phyloP scores from a whole-genome alignment of 495 filamentous ascomycete species.

The Hapsidospora chrysogenum region DNA sequence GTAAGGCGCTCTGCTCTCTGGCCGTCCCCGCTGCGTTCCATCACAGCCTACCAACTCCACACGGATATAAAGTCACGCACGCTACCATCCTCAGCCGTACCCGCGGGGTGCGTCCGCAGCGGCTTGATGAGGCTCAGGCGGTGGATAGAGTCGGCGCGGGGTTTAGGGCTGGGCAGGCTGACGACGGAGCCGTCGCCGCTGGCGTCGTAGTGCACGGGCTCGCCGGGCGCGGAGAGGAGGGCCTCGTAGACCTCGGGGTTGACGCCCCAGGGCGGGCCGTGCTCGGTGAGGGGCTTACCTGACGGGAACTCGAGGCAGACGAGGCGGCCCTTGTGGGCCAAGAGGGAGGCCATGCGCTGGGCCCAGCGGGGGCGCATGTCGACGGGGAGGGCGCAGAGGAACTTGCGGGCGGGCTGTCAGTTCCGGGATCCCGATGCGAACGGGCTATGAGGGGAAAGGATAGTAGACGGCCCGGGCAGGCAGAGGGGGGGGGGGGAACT shows the following conservation, averaged over 20 bases:
- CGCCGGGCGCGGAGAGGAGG: constrained; percentile 48
- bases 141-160: constrained; percentile 30
- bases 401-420: constrained; percentile 26
- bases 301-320: constrained; percentile 74
- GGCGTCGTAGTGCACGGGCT: constrained; percentile 42
- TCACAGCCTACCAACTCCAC: constrained; percentile 20
- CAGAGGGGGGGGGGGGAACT: too few species aligned
- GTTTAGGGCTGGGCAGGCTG: constrained; percentile 20
- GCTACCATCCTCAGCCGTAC: constrained; percentile 26
- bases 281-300: constrained; percentile 40
- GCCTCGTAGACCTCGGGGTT: constrained; percentile 46
- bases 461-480: too few species aligned
- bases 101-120: constrained; percentile 46
- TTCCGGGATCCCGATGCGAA: not conserved
- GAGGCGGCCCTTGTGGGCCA: constrained; percentile 41
- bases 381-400: constrained; percentile 62
- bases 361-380: constrained; percentile 53
- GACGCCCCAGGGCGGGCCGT: constrained; percentile 56
- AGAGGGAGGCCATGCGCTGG: constrained; percentile 42
- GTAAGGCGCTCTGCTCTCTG: too few species aligned
- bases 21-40: too few species aligned
- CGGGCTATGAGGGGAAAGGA: not conserved
- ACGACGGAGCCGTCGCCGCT: constrained; percentile 38
- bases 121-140: constrained; percentile 50
- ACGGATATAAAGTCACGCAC: constrained; percentile 44